phyloP scores from a whole-genome alignment of 225 moss, liverwort and hornwort genomes.

The Neckera pumila region DNA sequence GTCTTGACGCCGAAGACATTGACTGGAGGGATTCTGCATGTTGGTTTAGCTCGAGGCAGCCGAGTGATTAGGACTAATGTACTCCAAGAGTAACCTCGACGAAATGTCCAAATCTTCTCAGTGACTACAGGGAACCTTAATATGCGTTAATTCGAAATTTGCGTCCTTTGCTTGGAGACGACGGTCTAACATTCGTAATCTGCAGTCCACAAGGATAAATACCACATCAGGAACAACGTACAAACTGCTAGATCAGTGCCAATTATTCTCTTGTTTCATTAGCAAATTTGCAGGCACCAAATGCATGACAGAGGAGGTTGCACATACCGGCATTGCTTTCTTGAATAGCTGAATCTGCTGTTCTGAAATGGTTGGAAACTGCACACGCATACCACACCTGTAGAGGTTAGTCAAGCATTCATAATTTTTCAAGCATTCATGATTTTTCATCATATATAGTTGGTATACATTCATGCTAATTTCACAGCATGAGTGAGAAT shows the following conservation, averaged over 20 bases:
- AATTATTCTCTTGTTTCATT: not conserved
- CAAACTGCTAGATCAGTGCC: too few relatives aligned
- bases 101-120: not conserved
- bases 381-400: not conserved
- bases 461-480: too few relatives aligned
- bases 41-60: not conserved
- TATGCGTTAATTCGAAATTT: not conserved
- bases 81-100: not conserved
- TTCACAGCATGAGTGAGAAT: not conserved
- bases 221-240: not conserved
- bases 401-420: not conserved
- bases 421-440: not conserved
- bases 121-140: not conserved
- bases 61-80: not conserved
- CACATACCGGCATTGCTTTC: slow-evolving; percentile 7
- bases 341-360: slow-evolving; percentile 10
- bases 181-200: not conserved
- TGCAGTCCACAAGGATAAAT: not conserved
- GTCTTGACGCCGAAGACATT: not conserved
- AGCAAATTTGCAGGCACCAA: not conserved
- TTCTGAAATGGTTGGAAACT: slow-evolving; percentile 18
- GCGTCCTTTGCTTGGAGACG: not conserved
- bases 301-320: too few relatives aligned
- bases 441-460: not conserved
- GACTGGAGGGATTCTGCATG: not conserved